Base-by-base conservation (phyloP, 2,329 filamentous ascomycete species). In the Trichoderma simmonsii region DNA sequence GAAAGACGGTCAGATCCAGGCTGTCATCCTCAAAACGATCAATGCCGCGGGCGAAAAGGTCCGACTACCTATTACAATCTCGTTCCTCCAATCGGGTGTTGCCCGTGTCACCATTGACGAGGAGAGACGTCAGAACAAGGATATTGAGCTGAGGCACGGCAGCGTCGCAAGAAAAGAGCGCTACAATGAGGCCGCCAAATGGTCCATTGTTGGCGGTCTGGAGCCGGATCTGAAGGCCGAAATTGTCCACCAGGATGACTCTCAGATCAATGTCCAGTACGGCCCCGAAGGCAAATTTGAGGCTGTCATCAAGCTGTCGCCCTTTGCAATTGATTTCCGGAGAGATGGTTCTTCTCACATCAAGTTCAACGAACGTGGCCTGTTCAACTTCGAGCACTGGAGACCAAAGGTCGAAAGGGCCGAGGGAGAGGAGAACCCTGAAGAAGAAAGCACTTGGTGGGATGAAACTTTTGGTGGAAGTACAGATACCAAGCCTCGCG, bases 361-460 rank as follows among this genome's bases (percentile, higher is more conserved):
- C 81, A 93, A 92, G 78, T 86, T 99, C 81, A 99, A 99, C 79
- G 91, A 95, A 76, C 90, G 92, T n/a, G 95, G 95, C 1, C 84
- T 97, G 74, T 81, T 99, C 81, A 99, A 98, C 78, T 83, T 98
- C 80, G 96, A 99, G 81, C 96, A 99, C 80, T 99, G 96, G 96
- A 87, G 96, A 73, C 87, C 92, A 57, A 97, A 97, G 87, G 83
- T 94, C 18, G 95, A 97, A 56, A 84, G 86, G 76, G 79, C 82
- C 9, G 84, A 86, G 74, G 89, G 88, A 75, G 85, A 86, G 73
- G 89, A 90, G 71, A 86, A 85, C 71, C 81, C 83, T 62, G 82
- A 79, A 5, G 80, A 83, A 11, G 93, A 98, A 79, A 92, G 91
- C 82, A 98, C 95, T 4, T 98, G 94, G 94, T 99, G 96, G 96